These are phyloP conservation scores for Cytospora chrysosperma DNA, from an alignment of 2,329 filamentous ascomycete genomes.

Conservation along the genomic window DNA sequence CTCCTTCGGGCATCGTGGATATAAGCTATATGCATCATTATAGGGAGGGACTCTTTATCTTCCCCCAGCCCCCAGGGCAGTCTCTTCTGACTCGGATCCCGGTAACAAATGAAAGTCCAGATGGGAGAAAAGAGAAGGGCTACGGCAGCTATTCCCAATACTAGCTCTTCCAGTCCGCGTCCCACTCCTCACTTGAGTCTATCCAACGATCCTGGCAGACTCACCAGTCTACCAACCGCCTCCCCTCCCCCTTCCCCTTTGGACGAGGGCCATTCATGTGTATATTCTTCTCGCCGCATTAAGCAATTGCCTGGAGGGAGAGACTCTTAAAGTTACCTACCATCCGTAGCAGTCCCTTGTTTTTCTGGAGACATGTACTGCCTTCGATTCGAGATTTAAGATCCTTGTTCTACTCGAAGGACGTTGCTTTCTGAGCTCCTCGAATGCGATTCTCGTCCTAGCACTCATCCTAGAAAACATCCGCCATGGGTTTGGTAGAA, in stretches of 20 bases:
- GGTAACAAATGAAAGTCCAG: background rate
- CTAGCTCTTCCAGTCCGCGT: too few relatives aligned
- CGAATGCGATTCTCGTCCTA: background rate
- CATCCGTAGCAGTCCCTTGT: background rate
- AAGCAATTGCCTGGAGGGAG: background rate
- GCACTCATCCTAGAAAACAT: background rate
- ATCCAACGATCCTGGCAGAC: background rate
- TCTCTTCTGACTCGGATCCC: background rate
- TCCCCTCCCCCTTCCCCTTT: background rate
- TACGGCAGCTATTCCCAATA: too few relatives aligned
- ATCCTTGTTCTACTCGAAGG: background rate
- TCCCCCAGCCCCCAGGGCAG: background rate
- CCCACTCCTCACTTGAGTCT: background rate
- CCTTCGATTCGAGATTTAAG: background rate
- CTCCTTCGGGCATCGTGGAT: background rate
- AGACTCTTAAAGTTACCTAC: background rate
- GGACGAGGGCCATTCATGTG: too few relatives aligned
- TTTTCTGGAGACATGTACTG: background rate
- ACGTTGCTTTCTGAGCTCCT: background rate
- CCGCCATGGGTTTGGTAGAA: conserved; percentile 52
- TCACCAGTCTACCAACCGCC: background rate
- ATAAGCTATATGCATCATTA: background rate
- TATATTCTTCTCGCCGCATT: background rate
- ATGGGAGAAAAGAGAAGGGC: background rate
- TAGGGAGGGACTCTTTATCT: background rate